Base-by-base conservation (phyloP, 2,329 filamentous ascomycete species). In the Pseudogymnoascus sp. region DNA sequence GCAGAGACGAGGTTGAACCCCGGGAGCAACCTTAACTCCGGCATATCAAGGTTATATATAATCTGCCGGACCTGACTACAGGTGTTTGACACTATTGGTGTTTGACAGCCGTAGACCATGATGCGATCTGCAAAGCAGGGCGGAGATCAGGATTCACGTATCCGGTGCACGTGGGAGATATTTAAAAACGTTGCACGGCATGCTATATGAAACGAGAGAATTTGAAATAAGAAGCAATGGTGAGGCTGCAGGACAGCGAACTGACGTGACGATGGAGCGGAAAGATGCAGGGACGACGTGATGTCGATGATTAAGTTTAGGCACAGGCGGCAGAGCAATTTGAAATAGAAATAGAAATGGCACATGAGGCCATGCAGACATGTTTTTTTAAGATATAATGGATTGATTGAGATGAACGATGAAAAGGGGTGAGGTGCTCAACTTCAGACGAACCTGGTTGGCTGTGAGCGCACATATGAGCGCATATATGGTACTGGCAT, bases 1-100 rank as follows among this genome's bases (percentile, higher is more conserved):
- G 7, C 14, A 53, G 43, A 28, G 24, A 10, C 7, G 43, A 53
- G 43, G 24, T 16, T 10, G 43, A 28, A 53, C 24, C 24, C 11
- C 24, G 43, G 43, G 43, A 53, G 43, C 43, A 53, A 31, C 43
- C 43, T 53, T 53, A 53, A 53, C 43, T 28, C 43, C 24, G 24
- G 43, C 43, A 28, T n/a, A 53, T 53, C 6, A 53, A 53, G 24
- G 24, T 53, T 46, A 53, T 53, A 53, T 53, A 53, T 53, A 53
- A 53, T 16, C 16, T 53, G 43, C 43, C 43, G 43, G 43, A 53
- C 24, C 43, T 26, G 43, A 16, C 43, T 53, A 28, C 24, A 53
- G 43, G 43, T 28, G 43, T 53, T 53, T 53, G 43, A 53, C 24
- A 53, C 19, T 19, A 19, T 2, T 1, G 19, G 19, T 19, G 19